Base-by-base conservation (phyloP, 352 stramenopile species). In the Phytophthora rubi region DNA sequence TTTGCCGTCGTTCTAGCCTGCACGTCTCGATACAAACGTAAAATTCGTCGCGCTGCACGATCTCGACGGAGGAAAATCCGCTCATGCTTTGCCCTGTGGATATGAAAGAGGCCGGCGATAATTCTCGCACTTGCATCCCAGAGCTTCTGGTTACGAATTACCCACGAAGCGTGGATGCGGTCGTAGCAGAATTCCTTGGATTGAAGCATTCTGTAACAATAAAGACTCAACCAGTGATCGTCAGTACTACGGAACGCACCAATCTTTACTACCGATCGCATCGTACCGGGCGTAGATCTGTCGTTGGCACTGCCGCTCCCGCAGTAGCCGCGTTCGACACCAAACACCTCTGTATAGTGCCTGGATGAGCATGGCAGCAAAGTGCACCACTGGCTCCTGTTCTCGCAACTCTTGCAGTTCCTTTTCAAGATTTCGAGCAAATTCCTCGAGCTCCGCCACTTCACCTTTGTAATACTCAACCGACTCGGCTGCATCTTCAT, bases 181-280 rank as follows among this genome's bases (percentile, higher is more conserved):
- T 78, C 63, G 32, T 79, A 83, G 32, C 81, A 88, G 1, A 51
- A 53, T 15, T 84, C 79, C 7, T 71, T 75, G 2, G 79, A 86
- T 9, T 71, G 42, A 8, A 79, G 56, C 32, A 80, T 57, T 21
- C 75, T 82, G 33, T 23, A 6, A 1, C 28, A 7, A 44, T n/a
- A 21, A 51, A 23, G 8, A 47, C 15, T 18, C 39, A 18, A 42
- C 8, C 33, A 39, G 33, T 10, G 8, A 9, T 7, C 0, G n/a
- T 33, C 18, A 47, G 13, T 39, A 51, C 33, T n/a, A 49, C 8
- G 23, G 48, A 28, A 15, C 5, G 28, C 18, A 51, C n/a, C 44
- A 23, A 6, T 15, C 16, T 12, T 9, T 26, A 16, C 44, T 51
- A 26, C 18, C 7, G 18, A 1, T 52, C 26, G 18, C 12, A 7